Evolutionary conservation across 1,139 yeast species (phyloP).

Genomic region (Arxiozyma bovina): DNA sequence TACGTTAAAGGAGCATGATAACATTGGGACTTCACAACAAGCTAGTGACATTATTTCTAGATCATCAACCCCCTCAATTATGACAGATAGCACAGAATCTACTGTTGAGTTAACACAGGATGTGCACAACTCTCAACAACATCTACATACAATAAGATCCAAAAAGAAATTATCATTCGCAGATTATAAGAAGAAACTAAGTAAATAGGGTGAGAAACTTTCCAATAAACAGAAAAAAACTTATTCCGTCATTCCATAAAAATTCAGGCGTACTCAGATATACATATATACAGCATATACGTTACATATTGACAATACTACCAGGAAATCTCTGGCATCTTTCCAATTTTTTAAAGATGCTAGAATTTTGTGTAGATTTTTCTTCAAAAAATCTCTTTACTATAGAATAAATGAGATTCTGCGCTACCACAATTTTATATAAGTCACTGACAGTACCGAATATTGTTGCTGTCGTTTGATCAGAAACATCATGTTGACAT

Average conservation of each 20-base stretch:
- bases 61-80: neutral
- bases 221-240: too few species aligned
- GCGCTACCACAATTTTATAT: too few species aligned
- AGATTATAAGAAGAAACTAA: slow-evolving; percentile 68
- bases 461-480: too few species aligned
- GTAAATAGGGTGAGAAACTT: slow-evolving; percentile 16
- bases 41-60: neutral
- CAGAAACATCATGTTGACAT: too few species aligned
- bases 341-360: too few species aligned
- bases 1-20: neutral
- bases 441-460: too few species aligned
- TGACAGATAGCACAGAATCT: neutral
- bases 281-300: too few species aligned
- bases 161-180: slow-evolving; percentile 71
- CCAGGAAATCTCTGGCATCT: neutral
- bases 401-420: too few species aligned
- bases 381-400: too few species aligned
- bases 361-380: too few species aligned
- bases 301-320: neutral
- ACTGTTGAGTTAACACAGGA: neutral
- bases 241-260: neutral
- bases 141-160: slow-evolving; percentile 1
- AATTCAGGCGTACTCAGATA: too few species aligned
- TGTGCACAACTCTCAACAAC: neutral
- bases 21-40: neutral